These are phyloP conservation scores for Trifolium pratense DNA, from an alignment of 306 rosid genomes.

Conservation along the genomic window DNA sequence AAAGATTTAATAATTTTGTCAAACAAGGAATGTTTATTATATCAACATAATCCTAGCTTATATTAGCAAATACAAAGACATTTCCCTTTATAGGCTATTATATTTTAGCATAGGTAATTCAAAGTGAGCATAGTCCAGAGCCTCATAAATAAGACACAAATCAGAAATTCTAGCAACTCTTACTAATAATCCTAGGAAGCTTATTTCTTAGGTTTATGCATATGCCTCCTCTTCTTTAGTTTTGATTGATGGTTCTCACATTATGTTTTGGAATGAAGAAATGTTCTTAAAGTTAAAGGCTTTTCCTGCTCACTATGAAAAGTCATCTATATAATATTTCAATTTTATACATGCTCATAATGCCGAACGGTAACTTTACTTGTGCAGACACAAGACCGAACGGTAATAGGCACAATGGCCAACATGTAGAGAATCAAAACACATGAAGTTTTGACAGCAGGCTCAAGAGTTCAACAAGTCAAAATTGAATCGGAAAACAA, in stretches of 20 bases:
- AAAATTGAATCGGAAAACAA: constrained; percentile 30
- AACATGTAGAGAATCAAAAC: constrained; percentile 27
- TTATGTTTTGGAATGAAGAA: not conserved
- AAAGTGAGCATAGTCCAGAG: too few species aligned
- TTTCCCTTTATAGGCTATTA: too few species aligned
- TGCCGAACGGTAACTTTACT: too few species aligned
- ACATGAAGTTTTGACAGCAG: not conserved
- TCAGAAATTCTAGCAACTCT: not conserved
- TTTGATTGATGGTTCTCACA: not conserved
- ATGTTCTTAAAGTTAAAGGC: constrained; percentile 8
- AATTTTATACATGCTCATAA: not conserved
- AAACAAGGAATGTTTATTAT: constrained; percentile 5
- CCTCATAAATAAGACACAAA: too few species aligned
- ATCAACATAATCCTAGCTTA: not conserved
- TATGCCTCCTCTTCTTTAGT: not conserved
- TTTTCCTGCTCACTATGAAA: not conserved
- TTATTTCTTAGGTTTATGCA: not conserved
- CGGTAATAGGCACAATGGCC: constrained; percentile 12
- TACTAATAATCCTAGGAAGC: not conserved
- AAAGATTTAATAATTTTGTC: constrained; percentile 19
- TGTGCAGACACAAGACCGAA: too few species aligned
- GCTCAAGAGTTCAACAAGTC: constrained; percentile 26
- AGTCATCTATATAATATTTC: not conserved
- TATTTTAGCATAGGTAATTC: too few species aligned
- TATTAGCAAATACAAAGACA: not conserved